Base-by-base conservation (phyloP, 2,329 filamentous ascomycete species). In the Septoria linicola region DNA sequence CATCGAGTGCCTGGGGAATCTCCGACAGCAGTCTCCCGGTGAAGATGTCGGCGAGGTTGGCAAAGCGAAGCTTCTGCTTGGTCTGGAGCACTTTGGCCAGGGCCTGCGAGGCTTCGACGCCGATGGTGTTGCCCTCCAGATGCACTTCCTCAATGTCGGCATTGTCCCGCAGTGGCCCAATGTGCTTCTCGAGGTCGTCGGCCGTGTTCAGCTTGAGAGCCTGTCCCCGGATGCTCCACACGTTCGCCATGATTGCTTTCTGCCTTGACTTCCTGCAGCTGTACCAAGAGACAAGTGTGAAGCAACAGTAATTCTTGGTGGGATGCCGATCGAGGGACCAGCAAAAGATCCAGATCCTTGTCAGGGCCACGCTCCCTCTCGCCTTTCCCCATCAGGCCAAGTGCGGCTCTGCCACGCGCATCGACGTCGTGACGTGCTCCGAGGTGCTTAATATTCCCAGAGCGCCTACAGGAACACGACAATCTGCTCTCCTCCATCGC, bases 41-140 rank as follows among this genome's bases (percentile, higher is more conserved):
- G 77, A 97, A 99, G 76, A 99, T 96, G 71, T 99, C 93, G 70
- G 91, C 91, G 51, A 99, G 79, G 74, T 96, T 95, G 67, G 88
- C 91, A 66, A 85, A 77, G 83, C 85, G 63, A 27, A 68, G 54
- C 17, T 78, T 85, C 74, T 89, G 89, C 76, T 97, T 95, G 49
- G 87, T 88, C 56, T 85, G 81, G 50, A 99, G 77, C 44, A 95
- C 85, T 62, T 89, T 83, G 37, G 89, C 91, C 37, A 99, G 82
- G 25, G 85, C 84, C 72, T 91, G 85, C 68, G 87, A 95, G 41
- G 93, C 93, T 41, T 85, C 88, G 47, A 96, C 84, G 46, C 93
- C 93, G 44, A 97, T 77, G 1, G 93, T 97, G 76, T 99, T 99
- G 56, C 92, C 93, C 49, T 89, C 79, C 40, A 99, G 79, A 61